Base-by-base conservation (phyloP, 768 basidiomycete genomes). In the Amanita thiersii region DNA sequence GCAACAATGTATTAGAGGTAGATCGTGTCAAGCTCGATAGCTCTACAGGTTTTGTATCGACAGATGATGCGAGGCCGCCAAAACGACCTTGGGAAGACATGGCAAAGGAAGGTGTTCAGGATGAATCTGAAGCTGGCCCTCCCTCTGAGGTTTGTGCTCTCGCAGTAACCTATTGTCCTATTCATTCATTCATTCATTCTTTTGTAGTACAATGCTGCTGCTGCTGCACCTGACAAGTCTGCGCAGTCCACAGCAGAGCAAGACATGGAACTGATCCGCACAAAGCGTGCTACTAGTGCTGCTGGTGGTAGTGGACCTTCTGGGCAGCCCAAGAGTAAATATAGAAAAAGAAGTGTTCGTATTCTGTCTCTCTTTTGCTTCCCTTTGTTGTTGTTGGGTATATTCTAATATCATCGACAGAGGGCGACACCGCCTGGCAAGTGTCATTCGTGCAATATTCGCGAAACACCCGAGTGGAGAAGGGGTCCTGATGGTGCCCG, bases 391-490 rank as follows among this genome's bases (percentile, higher is more conserved):
- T n/a, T n/a, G n/a, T n/a, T n/a, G n/a, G n/a, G n/a, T n/a, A n/a
- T 38, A n/a, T 19, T 47, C 17, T 42, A 45, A 24, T 40, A 44
- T 47, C 44, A 31, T 43, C 39, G 46, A 39, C 62, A 89, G 86
- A 78, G 86, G 50, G 84, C 86, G 32, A 86, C 81, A 26, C 86
- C 86, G 12, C 86, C 86, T 3, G 86, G 86, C 7, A 86, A 88
- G 55, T 89, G 86, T 52, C 84, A 88, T 60, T 87, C 86, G 23
- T 89, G 86, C 57, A 85, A 86, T 61, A 88, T 87, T 43, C 70
- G 81, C 45, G 86, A 89, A 56, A 89, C 86, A 3, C 86, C 86
- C n/a, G 86, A 89, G 58, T 89, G 86, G 86, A 62, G 86, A 40
- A 73, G 86, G 18, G 86, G 86, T 11, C 86, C 86, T 2, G 86